Conservation (phyloP, 106 monocot genomes). For the Dendrobium officinale region DNA sequence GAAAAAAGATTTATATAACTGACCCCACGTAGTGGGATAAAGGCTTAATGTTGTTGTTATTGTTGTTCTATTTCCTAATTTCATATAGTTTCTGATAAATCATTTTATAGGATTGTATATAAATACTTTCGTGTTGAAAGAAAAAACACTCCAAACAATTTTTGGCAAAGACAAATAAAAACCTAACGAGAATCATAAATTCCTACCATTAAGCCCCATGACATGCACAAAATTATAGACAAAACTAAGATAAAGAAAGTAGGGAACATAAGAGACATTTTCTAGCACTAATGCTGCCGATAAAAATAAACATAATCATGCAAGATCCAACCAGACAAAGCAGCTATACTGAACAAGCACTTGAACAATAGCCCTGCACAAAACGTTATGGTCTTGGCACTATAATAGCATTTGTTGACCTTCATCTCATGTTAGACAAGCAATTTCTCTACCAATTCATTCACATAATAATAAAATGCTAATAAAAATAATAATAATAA, state of each 20-base stretch:
- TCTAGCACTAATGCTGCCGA: too few species aligned
- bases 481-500: background rate
- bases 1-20: too few species aligned
- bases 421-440: background rate
- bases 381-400: background rate
- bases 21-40: too few species aligned
- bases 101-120: too few species aligned
- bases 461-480: constrained; percentile 3
- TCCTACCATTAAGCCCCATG: too few species aligned
- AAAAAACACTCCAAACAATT: too few species aligned
- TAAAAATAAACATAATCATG: background rate
- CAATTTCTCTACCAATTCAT: background rate
- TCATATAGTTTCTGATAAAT: too few species aligned
- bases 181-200: too few species aligned
- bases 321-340: background rate
- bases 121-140: too few species aligned
- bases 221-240: background rate
- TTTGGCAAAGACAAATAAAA: too few species aligned
- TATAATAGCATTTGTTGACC: background rate
- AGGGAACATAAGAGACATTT: background rate
- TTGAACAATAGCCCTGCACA: background rate
- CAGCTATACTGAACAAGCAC: background rate
- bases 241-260: background rate
- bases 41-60: too few species aligned
- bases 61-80: too few species aligned